Conservation (phyloP, 169 alveolate species). For the Fabrea salina region DNA sequence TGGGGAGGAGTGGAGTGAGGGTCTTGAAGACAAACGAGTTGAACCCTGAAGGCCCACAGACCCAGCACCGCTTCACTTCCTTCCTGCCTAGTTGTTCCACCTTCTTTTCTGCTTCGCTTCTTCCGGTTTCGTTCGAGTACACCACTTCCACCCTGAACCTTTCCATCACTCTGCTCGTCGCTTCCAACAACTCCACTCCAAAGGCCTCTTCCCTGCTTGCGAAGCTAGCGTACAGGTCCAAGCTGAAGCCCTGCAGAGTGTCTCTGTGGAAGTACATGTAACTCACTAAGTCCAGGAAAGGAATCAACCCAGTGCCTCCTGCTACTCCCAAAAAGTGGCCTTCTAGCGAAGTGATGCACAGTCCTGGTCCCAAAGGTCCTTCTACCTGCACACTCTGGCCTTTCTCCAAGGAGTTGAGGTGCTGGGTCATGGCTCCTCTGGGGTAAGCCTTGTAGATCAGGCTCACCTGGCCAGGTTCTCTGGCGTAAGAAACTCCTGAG, state of each 20-base stretch:
- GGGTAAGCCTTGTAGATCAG: slow-evolving; percentile 9
- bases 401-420: not conserved
- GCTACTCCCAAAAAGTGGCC: slow-evolving; percentile 20
- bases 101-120: not conserved
- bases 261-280: not conserved
- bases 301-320: slow-evolving; percentile 32
- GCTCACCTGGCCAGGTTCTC: not conserved
- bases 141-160: not conserved
- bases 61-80: not conserved
- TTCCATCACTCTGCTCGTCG: not conserved
- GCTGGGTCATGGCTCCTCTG: slow-evolving; percentile 11
- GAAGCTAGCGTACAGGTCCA: not conserved
- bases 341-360: not conserved
- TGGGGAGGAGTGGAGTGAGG: not conserved
- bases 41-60: slow-evolving; percentile 36
- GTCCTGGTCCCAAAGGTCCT: slow-evolving; percentile 34
- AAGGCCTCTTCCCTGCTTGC: not conserved
- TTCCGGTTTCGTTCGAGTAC: not conserved
- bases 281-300: slow-evolving; percentile 20
- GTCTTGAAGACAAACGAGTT: not conserved
- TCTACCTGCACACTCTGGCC: not conserved
- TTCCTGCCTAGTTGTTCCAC: not conserved
- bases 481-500: not conserved
- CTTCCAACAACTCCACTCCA: slow-evolving; percentile 12
- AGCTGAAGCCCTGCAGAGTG: not conserved